Evolutionary conservation across 2,329 filamentous ascomycete genomes (phyloP).

Genomic region (Oidium heveae): DNA sequence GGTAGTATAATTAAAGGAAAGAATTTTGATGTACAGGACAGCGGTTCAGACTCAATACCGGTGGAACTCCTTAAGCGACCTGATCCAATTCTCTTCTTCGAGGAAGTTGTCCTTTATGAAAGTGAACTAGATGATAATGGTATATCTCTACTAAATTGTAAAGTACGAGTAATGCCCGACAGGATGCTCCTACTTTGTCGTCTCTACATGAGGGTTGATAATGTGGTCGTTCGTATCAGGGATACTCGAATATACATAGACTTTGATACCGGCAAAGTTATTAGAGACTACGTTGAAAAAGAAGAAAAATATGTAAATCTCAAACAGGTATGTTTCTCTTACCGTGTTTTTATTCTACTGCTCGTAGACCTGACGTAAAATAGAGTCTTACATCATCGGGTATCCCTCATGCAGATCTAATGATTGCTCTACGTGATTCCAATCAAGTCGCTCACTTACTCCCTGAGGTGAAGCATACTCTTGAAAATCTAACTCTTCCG

Average conservation of each 20-base stretch:
- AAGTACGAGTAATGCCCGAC: slow-evolving; percentile 78
- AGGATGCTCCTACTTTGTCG: slow-evolving; percentile 63
- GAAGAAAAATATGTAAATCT: slow-evolving; percentile 62
- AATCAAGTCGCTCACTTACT: slow-evolving; percentile 48
- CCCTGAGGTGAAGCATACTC: slow-evolving; percentile 39
- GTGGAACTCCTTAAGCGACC: slow-evolving; percentile 65
- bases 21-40: slow-evolving; percentile 6
- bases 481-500: slow-evolving; percentile 22
- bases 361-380: slow-evolving; percentile 5
- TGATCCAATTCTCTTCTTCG: slow-evolving; percentile 89
- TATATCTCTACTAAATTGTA: slow-evolving; percentile 70
- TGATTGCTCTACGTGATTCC: slow-evolving; percentile 52
- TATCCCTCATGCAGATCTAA: slow-evolving; percentile 41
- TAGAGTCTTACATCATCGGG: slow-evolving; percentile 26
- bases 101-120: slow-evolving; percentile 89
- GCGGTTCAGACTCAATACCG: slow-evolving; percentile 31
- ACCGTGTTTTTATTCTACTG: neutral
- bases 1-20: slow-evolving; percentile 31
- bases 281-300: slow-evolving; percentile 73
- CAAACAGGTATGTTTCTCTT: slow-evolving; percentile 29
- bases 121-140: slow-evolving; percentile 96
- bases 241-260: slow-evolving; percentile 87
- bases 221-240: slow-evolving; percentile 63
- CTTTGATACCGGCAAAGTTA: slow-evolving; percentile 52
- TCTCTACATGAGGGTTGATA: slow-evolving; percentile 82